Evolutionary conservation across 768 basidiomycete genomes (phyloP).

Genomic region (Russula sp.): DNA sequence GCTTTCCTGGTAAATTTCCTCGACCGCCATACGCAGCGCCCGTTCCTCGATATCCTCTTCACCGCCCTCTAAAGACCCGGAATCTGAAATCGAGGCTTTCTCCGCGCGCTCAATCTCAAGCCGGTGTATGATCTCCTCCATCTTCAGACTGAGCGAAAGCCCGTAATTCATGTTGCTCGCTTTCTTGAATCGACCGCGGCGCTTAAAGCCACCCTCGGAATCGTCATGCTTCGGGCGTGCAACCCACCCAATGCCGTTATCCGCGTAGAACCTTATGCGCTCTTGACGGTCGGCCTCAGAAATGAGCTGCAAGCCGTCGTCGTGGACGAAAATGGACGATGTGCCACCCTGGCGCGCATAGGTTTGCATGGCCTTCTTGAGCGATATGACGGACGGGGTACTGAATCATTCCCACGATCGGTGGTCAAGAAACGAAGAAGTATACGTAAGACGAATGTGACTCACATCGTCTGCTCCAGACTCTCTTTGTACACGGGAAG

Average conservation of each 20-base stretch:
- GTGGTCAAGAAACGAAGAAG: not conserved
- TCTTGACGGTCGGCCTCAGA: slow-evolving; percentile 54
- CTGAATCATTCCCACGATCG: slow-evolving; percentile 33
- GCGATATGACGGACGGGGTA: slow-evolving; percentile 65
- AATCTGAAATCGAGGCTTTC: slow-evolving; percentile 32
- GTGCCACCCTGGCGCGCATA: slow-evolving; percentile 87
- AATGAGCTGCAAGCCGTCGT: slow-evolving; percentile 75
- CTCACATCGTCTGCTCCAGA: slow-evolving; percentile 75
- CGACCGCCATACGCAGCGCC: slow-evolving; percentile 67
- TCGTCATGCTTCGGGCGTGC: slow-evolving; percentile 69
- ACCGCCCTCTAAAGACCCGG: slow-evolving; percentile 35
- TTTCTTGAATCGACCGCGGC: slow-evolving; percentile 90
- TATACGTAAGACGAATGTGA: slow-evolving; percentile 22
- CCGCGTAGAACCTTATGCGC: slow-evolving; percentile 68
- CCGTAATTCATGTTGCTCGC: slow-evolving; percentile 91
- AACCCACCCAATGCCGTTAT: slow-evolving; percentile 77
- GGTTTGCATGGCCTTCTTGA: slow-evolving; percentile 86
- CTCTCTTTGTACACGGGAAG: slow-evolving; percentile 89
- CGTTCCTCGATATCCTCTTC: slow-evolving; percentile 60
- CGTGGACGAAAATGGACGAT: slow-evolving; percentile 73
- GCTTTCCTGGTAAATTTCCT: slow-evolving; percentile 60
- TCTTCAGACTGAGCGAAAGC: slow-evolving; percentile 56
- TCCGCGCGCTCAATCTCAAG: slow-evolving; percentile 40
- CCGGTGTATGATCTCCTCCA: slow-evolving; percentile 45
- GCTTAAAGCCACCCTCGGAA: slow-evolving; percentile 60